Evolutionary conservation across 2,329 filamentous ascomycete genomes (phyloP).

Genomic region (Neofusicoccum cordaticola): DNA sequence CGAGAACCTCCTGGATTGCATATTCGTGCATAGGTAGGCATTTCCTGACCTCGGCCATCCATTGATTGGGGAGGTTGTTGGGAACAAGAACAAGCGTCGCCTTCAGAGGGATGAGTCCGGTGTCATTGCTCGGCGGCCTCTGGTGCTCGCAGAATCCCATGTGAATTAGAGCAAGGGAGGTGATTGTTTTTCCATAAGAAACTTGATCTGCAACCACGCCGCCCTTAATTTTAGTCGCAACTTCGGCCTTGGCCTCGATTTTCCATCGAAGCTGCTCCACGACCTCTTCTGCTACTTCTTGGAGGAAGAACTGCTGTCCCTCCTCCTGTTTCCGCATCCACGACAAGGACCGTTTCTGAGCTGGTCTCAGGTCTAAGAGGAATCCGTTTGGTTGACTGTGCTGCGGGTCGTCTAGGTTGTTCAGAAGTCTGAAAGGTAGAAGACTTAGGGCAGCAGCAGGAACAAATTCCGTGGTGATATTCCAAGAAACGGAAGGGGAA

Average conservation of each 20-base stretch:
- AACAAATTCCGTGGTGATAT: constrained; percentile 46
- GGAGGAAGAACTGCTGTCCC: constrained; percentile 43
- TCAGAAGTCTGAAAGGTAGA: constrained; percentile 41
- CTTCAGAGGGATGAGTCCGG: constrained; percentile 43
- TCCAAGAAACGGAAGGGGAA: constrained; percentile 39
- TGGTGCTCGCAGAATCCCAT: constrained; percentile 33
- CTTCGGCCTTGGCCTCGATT: constrained; percentile 53
- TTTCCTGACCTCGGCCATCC: constrained; percentile 54
- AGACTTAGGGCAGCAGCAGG: constrained; percentile 27
- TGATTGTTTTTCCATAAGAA: constrained; percentile 66
- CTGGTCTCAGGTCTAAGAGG: constrained; percentile 27
- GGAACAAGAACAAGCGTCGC: constrained; percentile 63
- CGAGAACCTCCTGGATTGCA: constrained; percentile 41
- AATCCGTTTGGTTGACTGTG: constrained; percentile 16
- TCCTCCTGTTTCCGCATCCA: constrained; percentile 62
- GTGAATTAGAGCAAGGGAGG: constrained; percentile 56
- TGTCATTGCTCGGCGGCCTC: constrained; percentile 16
- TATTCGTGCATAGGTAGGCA: constrained; percentile 42
- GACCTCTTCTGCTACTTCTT: constrained; percentile 57
- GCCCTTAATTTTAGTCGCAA: constrained; percentile 47
- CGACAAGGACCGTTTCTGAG: constrained; percentile 54
- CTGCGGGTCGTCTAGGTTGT: constrained; percentile 40
- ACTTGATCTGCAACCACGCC: constrained; percentile 64
- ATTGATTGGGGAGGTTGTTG: constrained; percentile 55
- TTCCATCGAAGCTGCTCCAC: constrained; percentile 50